Evolutionary conservation across 1,284 basidiomycete genomes (phyloP).

Genomic region (Ceratobasidium sp.): DNA sequence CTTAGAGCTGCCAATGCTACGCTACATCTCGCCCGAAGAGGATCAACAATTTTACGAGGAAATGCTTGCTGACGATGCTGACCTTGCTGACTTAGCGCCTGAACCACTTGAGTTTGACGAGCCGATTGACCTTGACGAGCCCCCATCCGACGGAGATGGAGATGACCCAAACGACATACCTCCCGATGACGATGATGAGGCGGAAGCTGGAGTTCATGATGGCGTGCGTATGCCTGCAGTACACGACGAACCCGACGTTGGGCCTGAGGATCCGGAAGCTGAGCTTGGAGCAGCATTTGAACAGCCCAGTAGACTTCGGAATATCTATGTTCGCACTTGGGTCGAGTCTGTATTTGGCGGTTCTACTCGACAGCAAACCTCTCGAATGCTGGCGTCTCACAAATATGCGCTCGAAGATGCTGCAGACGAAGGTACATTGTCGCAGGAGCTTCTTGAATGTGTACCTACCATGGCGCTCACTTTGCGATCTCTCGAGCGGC

Average conservation of each 20-base stretch:
- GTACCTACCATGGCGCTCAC: conserved; percentile 1
- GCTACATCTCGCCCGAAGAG: too few species aligned
- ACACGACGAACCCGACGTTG: neutral
- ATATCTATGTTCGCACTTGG: conserved; percentile 1
- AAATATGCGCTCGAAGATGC: neutral
- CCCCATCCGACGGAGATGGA: too few species aligned
- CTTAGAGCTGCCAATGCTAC: too few species aligned
- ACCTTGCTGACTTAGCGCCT: too few species aligned
- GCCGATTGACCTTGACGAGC: too few species aligned
- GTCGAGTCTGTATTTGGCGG: conserved; percentile 1
- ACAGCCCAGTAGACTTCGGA: neutral
- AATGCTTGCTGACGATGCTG: too few species aligned
- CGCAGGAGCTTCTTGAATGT: neutral
- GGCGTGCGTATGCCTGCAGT: neutral
- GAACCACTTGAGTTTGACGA: too few species aligned
- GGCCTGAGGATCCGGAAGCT: neutral
- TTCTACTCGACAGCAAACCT: neutral
- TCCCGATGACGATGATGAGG: too few species aligned
- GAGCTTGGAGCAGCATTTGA: neutral
- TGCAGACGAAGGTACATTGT: neutral
- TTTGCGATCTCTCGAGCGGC: neutral
- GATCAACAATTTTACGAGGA: too few species aligned
- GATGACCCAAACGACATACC: too few species aligned
- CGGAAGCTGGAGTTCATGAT: too few species aligned
- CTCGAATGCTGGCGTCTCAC: neutral